phyloP scores from a whole-genome alignment of 306 rosid genomes.

The Elaeagnus macrophylla region DNA sequence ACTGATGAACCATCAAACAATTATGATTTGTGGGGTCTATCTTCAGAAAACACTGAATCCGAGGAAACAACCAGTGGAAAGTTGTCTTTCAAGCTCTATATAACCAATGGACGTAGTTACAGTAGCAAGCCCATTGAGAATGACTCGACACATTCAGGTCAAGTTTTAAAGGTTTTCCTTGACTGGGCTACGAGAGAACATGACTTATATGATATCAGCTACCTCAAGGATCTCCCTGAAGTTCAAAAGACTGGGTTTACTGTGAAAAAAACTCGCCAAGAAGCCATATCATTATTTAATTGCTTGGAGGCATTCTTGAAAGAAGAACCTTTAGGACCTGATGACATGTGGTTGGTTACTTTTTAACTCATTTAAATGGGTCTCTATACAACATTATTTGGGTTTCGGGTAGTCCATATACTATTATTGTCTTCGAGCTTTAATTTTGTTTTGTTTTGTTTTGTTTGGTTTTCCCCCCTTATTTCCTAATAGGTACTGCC shows the following conservation, averaged over 20 bases:
- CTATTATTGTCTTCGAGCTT: too few relatives aligned
- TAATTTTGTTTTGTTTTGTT: conserved; percentile 2
- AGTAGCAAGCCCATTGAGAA: conserved; percentile 55
- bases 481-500: conserved; percentile 55
- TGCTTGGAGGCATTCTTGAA: conserved; percentile 83
- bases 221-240: conserved; percentile 44
- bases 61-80: conserved; percentile 45
- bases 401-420: too few relatives aligned
- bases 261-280: conserved; percentile 35
- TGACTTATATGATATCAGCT: conserved; percentile 35
- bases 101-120: conserved; percentile 38
- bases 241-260: conserved; percentile 34
- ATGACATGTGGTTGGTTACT: conserved; percentile 78
- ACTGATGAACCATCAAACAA: conserved; percentile 40
- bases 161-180: conserved; percentile 37
- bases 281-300: conserved; percentile 54
- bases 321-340: conserved; percentile 85
- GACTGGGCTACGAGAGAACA: conserved; percentile 55
- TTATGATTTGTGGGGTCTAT: conserved; percentile 23
- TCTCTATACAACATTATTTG: not conserved
- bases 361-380: not conserved
- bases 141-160: conserved; percentile 38
- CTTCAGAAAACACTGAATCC: conserved; percentile 32
- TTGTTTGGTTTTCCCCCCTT: conserved; percentile 15
- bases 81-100: conserved; percentile 52